Conservation (phyloP, 345 rosid species). For the Erodium maritimum region DNA sequence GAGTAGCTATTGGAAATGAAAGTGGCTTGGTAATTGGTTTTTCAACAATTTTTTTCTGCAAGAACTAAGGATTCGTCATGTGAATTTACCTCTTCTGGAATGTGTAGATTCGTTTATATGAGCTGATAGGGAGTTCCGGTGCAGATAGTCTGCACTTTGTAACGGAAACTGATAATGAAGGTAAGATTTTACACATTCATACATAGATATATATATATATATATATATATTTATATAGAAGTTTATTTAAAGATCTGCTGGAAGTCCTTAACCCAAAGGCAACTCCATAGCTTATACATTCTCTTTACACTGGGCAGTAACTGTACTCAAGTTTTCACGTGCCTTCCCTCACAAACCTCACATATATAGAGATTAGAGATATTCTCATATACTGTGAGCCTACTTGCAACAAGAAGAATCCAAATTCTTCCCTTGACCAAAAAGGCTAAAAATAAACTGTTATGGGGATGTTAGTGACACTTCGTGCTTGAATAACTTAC, state of each 20-base stretch:
- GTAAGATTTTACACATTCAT: slow-evolving; percentile 15
- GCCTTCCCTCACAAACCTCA: no score
- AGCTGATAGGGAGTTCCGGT: slow-evolving; percentile 31
- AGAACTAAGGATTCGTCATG: slow-evolving; percentile 1
- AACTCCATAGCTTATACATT: no score
- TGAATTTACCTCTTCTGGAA: slow-evolving; percentile 13
- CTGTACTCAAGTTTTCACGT: no score
- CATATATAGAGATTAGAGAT: no score
- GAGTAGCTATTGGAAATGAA: slow-evolving; percentile 58
- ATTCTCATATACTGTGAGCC: no score
- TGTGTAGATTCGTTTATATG: slow-evolving; percentile 49
- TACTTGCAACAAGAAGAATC: no score
- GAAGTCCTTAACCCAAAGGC: neutral
- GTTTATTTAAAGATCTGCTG: neutral
- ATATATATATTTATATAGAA: neutral
- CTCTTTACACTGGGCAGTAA: no score
- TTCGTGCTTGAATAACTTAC: no score
- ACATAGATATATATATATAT: no score
- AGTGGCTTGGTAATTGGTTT: slow-evolving; percentile 56
- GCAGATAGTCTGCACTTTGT: slow-evolving; percentile 44
- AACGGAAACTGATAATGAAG: slow-evolving; percentile 49
- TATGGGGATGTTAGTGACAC: no score
- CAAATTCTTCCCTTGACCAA: no score
- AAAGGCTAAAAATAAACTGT: no score
- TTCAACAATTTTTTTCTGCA: neutral